Evolutionary conservation across 1,284 basidiomycete species (phyloP).

Genomic region (Pascua guehoae): DNA sequence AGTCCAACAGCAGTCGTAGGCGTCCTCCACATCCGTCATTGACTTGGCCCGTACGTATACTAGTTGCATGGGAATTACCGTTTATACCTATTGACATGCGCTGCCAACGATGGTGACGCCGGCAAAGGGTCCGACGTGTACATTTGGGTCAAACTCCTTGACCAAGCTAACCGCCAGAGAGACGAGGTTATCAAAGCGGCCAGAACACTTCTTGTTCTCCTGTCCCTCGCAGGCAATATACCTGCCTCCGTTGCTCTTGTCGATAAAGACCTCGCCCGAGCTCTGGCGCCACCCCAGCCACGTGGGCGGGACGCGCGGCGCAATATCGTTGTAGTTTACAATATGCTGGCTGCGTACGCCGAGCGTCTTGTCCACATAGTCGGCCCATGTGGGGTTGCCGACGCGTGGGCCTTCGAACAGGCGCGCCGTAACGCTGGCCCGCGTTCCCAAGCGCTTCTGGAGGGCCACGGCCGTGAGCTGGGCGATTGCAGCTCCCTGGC

Average conservation of each 20-base stretch:
- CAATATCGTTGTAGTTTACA: slow-evolving; percentile 24
- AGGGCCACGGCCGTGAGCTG: background rate
- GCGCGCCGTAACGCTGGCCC: background rate
- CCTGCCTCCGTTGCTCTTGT: background rate
- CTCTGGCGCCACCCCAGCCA: background rate
- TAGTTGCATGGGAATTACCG: no score
- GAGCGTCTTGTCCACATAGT: slow-evolving; percentile 7
- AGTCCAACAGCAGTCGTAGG: no score
- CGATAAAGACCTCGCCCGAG: background rate
- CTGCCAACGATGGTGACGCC: slow-evolving; percentile 3
- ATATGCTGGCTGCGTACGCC: slow-evolving; percentile 16
- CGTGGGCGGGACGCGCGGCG: slow-evolving; percentile 25
- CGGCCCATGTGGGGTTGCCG: background rate
- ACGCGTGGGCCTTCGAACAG: background rate
- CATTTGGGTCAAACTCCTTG: background rate
- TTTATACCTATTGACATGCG: no score
- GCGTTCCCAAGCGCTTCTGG: background rate
- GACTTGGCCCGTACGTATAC: no score
- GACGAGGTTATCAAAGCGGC: background rate
- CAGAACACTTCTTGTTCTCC: background rate
- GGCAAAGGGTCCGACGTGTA: slow-evolving; percentile 9
- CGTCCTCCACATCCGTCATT: no score
- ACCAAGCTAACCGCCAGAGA: background rate
- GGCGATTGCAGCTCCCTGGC: background rate
- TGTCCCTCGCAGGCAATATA: background rate